Evolutionary conservation across 371 early-diverging fungal species (phyloP).

Genomic region (Mucor racemosus): DNA sequence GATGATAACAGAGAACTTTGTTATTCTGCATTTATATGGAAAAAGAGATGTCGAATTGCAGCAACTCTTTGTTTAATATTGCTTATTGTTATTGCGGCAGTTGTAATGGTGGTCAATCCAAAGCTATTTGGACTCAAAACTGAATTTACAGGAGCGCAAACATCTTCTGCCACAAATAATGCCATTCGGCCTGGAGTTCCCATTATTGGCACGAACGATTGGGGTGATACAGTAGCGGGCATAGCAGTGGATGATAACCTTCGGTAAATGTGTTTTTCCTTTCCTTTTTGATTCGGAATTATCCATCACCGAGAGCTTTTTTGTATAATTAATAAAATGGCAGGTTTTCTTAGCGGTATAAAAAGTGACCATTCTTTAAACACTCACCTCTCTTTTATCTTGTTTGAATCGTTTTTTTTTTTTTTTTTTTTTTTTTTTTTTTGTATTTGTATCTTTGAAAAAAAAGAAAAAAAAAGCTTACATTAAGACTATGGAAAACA

Average conservation of each 20-base stretch:
- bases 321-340: neutral
- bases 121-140: constrained; percentile 39
- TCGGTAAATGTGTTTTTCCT: neutral
- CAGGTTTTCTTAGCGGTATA: neutral
- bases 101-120: constrained; percentile 45
- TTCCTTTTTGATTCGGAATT: neutral
- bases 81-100: constrained; percentile 31
- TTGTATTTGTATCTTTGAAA: neutral
- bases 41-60: constrained; percentile 52
- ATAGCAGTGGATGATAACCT: constrained; percentile 15
- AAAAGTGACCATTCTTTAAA: neutral
- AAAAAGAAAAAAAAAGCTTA: too few species aligned
- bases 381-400: too few species aligned
- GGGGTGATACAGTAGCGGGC: constrained; percentile 42
- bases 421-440: neutral
- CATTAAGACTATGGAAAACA: neutral
- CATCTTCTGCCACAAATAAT: constrained; percentile 30
- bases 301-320: neutral
- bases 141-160: constrained; percentile 35
- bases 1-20: neutral
- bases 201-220: constrained; percentile 36
- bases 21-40: constrained; percentile 33
- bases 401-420: neutral
- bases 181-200: constrained; percentile 51
- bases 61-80: constrained; percentile 35